phyloP scores from a whole-genome alignment of 202 grass and related monocot genomes.

The Cymbopogon flexuosus region DNA sequence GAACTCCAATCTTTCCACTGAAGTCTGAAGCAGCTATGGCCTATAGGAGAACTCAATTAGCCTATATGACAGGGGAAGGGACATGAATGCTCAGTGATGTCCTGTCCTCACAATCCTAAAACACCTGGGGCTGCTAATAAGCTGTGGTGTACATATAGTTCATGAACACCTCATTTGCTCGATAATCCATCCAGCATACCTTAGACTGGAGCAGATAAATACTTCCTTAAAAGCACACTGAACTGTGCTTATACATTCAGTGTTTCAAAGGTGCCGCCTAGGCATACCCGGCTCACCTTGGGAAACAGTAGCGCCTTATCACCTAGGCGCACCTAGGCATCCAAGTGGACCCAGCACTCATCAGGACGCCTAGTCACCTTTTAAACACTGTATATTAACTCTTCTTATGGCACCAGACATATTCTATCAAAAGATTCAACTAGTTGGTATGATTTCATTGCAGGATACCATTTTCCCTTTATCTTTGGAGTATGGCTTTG shows the following conservation, averaged over 20 bases:
- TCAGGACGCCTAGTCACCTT: no score
- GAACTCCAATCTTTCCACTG: conserved; percentile 10
- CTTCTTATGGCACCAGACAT: background rate
- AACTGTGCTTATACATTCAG: background rate
- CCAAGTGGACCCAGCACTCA: no score
- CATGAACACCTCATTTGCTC: background rate
- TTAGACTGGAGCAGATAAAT: background rate
- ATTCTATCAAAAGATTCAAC: background rate
- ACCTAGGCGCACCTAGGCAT: no score
- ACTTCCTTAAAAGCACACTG: background rate
- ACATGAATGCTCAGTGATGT: background rate
- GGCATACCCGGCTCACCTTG: no score
- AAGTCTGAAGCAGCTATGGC: background rate
- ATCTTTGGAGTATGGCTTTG: background rate
- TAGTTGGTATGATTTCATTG: background rate
- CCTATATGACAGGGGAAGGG: background rate
- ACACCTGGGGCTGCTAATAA: background rate
- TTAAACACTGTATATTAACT: no score
- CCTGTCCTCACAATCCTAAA: conserved; percentile 7
- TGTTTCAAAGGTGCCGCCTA: no score
- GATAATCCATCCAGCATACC: background rate
- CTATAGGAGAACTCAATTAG: background rate
- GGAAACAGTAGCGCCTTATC: no score
- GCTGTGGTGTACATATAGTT: background rate
- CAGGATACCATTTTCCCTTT: background rate